Evolutionary conservation across 768 basidiomycete species (phyloP).

Genomic region (Mrakia frigida): DNA sequence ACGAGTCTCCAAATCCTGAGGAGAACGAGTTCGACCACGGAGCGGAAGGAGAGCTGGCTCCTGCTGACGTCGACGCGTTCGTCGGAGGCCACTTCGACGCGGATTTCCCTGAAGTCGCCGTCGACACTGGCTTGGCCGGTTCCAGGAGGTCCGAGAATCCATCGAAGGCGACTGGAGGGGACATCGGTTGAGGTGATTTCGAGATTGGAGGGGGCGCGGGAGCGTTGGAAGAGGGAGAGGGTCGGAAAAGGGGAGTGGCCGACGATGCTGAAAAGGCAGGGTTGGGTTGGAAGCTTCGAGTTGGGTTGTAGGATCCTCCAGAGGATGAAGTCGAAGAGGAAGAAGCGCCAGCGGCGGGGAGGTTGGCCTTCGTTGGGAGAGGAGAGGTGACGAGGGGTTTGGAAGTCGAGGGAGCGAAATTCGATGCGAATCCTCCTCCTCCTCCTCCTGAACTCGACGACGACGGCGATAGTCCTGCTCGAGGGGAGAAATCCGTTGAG

Average conservation of each 20-base stretch:
- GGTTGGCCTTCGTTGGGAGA: background rate
- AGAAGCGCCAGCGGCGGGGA: background rate
- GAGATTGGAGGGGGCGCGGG: background rate
- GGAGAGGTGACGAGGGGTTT: background rate
- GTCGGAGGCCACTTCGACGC: conserved; percentile 5
- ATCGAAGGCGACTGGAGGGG: conserved; percentile 15
- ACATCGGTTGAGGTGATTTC: background rate
- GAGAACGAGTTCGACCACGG: conserved; percentile 10
- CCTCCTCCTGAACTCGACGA: background rate
- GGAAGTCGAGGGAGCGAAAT: background rate
- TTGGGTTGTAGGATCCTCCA: background rate
- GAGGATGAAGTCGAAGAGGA: background rate
- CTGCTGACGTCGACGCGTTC: background rate
- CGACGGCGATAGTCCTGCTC: background rate
- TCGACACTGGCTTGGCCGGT: background rate
- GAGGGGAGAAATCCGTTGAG: background rate
- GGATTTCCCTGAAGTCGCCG: background rate
- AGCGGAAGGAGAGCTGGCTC: background rate
- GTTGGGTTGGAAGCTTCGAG: background rate
- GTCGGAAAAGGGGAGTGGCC: conserved; percentile 1
- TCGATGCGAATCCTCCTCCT: conserved; percentile 3
- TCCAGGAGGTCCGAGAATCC: conserved; percentile 24
- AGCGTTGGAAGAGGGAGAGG: background rate
- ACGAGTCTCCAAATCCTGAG: conserved; percentile 20
- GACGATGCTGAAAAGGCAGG: background rate